Percentiles rank a stretch among this genome's conserved stretches.
These are phyloP conservation scores for Yamadazyma taylorii DNA, from an alignment of 1,139 yeast species.

Conservation along the genomic window DNA sequence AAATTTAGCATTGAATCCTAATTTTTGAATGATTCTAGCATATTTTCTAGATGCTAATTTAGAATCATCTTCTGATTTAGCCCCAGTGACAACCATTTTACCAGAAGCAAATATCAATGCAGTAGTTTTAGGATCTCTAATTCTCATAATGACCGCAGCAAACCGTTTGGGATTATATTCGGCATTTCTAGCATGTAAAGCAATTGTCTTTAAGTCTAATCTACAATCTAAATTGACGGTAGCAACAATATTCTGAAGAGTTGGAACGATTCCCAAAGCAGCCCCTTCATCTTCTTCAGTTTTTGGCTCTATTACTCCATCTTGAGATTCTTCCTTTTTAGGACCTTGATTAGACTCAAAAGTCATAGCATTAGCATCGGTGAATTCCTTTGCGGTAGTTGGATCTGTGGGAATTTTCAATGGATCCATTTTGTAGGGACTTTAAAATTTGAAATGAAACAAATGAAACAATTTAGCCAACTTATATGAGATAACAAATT, in stretches of 20 bases:
- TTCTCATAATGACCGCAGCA: constrained; percentile 99
- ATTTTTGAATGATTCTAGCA: constrained; percentile 96
- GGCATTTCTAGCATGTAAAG: constrained; percentile 98
- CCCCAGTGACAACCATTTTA: constrained; percentile 99
- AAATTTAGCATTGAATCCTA: constrained; percentile 94
- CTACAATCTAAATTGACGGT: constrained; percentile 97
- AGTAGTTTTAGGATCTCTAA: constrained; percentile 97
- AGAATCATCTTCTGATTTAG: constrained; percentile 96
- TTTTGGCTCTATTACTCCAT: constrained; percentile 38
- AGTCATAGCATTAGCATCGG: constrained; percentile 64
- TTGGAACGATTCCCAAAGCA: constrained; percentile 93
- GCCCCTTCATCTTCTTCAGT: constrained; percentile 64
- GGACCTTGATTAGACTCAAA: constrained; percentile 38
- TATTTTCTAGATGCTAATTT: constrained; percentile 95
- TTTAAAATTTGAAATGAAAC: too few species aligned
- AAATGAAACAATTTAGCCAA: too few species aligned
- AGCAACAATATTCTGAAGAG: constrained; percentile 95
- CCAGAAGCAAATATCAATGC: constrained; percentile 98
- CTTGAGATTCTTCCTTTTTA: constrained; percentile 23
- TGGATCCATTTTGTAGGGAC: constrained; percentile 55
- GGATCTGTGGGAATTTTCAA: constrained; percentile 77
- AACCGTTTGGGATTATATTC: constrained; percentile 97
- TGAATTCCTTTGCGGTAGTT: constrained; percentile 76
- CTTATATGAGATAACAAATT: constrained; percentile 36
- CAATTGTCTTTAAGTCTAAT: constrained; percentile 92